Evolutionary conservation across 257 asterid species (phyloP).

Genomic region (Solanum sejunctum): DNA sequence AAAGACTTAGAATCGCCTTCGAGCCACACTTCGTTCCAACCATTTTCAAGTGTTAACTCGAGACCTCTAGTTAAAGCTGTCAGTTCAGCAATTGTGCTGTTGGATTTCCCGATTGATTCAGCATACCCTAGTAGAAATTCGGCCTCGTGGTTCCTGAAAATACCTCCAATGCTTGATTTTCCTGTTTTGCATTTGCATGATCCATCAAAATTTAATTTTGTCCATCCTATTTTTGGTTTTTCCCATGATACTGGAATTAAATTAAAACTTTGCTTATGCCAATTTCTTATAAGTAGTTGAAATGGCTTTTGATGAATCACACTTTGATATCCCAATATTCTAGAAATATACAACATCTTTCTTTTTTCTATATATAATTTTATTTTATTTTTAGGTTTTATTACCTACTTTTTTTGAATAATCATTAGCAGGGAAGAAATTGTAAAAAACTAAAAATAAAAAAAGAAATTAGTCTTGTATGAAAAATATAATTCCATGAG

Average conservation of each 20-base stretch:
- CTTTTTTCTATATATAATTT: not conserved
- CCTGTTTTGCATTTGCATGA: conserved; percentile 65
- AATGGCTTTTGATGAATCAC: conserved; percentile 14
- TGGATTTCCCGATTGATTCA: conserved; percentile 41
- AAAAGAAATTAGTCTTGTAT: not conserved
- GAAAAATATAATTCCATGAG: not conserved
- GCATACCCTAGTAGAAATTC: conserved; percentile 59
- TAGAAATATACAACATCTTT: conserved; percentile 17
- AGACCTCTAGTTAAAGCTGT: conserved; percentile 60
- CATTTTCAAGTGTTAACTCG: conserved; percentile 48
- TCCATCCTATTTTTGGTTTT: conserved; percentile 61
- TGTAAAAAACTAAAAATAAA: not conserved
- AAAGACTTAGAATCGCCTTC: conserved; percentile 71
- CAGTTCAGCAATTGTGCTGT: conserved; percentile 58
- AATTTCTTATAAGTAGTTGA: conserved; percentile 14
- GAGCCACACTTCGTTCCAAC: conserved; percentile 51
- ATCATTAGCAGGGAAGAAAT: not conserved
- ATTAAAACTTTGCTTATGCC: conserved; percentile 28
- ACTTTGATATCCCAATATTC: conserved; percentile 7
- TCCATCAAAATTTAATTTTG: conserved; percentile 65
- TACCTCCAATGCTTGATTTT: conserved; percentile 56
- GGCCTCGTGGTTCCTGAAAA: conserved; percentile 57
- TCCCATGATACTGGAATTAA: conserved; percentile 35
- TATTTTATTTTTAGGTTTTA: not conserved
- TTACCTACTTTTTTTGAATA: not conserved